Base-by-base conservation (phyloP, 2,329 filamentous ascomycete species). In the Macrophomina tecta region DNA sequence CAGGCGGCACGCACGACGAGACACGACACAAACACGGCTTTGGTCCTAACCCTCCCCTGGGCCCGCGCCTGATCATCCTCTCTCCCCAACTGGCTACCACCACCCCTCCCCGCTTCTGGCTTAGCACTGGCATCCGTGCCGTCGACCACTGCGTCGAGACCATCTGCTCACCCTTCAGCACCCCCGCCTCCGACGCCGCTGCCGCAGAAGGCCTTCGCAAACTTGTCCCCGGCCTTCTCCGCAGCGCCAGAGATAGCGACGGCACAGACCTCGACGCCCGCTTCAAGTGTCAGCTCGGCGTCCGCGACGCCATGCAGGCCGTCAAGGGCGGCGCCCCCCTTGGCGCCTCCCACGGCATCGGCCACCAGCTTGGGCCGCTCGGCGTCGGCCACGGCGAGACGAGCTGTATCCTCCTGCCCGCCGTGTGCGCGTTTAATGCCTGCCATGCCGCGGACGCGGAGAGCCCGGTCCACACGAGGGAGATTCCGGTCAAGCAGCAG, bases 361-460 rank as follows among this genome's bases (percentile, higher is more conserved):
- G 80, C 16, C 80, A 82, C 69, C 80, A 82, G 66, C 69, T 85
- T 61, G 77, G 75, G 14, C 85, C 86, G 0, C 73, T 86, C 3
- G 86, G 86, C 0, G 86, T 89, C 2, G 83, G 84, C 0, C 86
- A 89, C 71, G 87, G 87, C 11, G 86, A 87, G 73, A 89, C 86
- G 34, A 86, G 83, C 70, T 89, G 83, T 72, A 82, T 85, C 53
- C 77, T 86, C 65, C 78, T 84, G 42, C 86, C 86, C 0, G 81
- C 83, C 0, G 85, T 89, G 5, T 84, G 84, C 72, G 85, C 83
- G 71, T 89, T 80, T 71, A 89, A 89, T 67, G 77, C 78, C 1
- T 14, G 18, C 3, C 65, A 67, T 55, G 55, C 65, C 5, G 56
- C 56, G 18, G 62, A 64, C 28, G 68, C 58, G 18, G 65, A 48